Evolutionary conservation across 1,284 basidiomycete genomes (phyloP).

Genomic region (Ustilago nuda): DNA sequence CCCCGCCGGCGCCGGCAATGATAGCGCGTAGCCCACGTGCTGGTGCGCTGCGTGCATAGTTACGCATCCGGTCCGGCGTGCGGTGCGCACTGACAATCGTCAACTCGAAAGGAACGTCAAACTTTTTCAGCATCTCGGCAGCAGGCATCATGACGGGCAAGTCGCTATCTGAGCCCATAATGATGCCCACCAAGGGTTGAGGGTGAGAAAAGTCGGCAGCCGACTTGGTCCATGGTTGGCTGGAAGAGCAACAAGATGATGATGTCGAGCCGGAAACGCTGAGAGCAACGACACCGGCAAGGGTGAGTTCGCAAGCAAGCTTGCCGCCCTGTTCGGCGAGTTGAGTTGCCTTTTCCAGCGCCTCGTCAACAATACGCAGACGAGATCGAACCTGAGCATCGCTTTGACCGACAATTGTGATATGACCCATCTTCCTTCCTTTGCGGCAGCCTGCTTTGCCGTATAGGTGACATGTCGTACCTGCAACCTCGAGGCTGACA

Average conservation of each 20-base stretch:
- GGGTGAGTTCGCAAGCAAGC: constrained; percentile 48
- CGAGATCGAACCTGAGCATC: constrained; percentile 81
- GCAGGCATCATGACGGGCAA: constrained; percentile 91
- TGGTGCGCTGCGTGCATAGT: constrained; percentile 83
- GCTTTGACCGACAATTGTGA: constrained; percentile 86
- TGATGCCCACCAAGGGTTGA: constrained; percentile 87
- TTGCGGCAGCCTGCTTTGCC: constrained; percentile 90
- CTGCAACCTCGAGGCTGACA: constrained; percentile 74
- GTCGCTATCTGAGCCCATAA: constrained; percentile 99
- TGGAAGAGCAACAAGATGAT: constrained; percentile 30
- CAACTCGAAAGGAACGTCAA: constrained; percentile 89
- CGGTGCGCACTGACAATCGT: constrained; percentile 97
- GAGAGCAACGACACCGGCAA: constrained; percentile 43
- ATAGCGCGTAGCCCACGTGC: constrained; percentile 81
- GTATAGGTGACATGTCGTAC: constrained; percentile 88
- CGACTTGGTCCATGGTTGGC: constrained; percentile 69
- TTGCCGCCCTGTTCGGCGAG: constrained; percentile 48
- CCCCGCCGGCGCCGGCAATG: constrained; percentile 95
- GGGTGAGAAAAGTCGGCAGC: constrained; percentile 71
- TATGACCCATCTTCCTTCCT: constrained; percentile 97
- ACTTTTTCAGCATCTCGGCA: constrained; percentile 83
- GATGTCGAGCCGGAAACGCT: constrained; percentile 20
- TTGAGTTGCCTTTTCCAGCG: constrained; percentile 60
- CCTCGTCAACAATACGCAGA: constrained; percentile 53
- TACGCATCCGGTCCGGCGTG: constrained; percentile 86